Base-by-base conservation (phyloP, 2,329 filamentous ascomycete species). In the Huntiella decipiens region DNA sequence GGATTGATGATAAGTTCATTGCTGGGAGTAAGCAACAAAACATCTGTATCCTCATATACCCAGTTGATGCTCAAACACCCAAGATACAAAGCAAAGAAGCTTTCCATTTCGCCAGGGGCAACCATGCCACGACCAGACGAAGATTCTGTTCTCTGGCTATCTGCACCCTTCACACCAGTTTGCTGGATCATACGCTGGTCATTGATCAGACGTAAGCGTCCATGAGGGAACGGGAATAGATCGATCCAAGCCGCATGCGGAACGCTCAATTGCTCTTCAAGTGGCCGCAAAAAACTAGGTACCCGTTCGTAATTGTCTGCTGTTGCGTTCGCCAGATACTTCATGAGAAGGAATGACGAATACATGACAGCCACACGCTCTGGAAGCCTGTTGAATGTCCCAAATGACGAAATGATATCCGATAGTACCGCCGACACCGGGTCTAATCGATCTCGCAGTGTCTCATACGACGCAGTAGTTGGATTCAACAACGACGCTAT, bases 331-430 rank as follows among this genome's bases (percentile, higher is more conserved):
- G 93, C 80, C 57, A 84, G 77, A 83, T 86, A 94, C 37, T 79
- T 73, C 78, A 91, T 84, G 52, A 86, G 58, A 31, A 87, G 69
- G 60, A 92, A 93, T 82, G 93, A 92, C 56, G 80, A 66, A 58
- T 87, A 92, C 5, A 93, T 68, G 5, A 84, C 75, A 6, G 81
- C 85, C 0, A 92, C 75, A 54, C 82, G 79, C 61, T 93, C 85
- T 0, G 86, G 85, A 0, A 92, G 68, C n/a, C 68, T 70, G 3
- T 71, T 73, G 28, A 94, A 75, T 54, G 82, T 78, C 0, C 85
- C 83, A 54, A 93, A 92, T n/a, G 80, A 84, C 52, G 73, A 69
- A 8, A 93, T 66, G 49, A 93, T 85, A 58, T 92, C 84, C 37
- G 82, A 87, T 57, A 92, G 83, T 11, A 93, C 73, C 53, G 83